A percentile compares a stretch with the other conserved stretches of the same genome.
phyloP scores from a whole-genome alignment of 2,329 filamentous ascomycete genomes.

The Plectosphaerella plurivora region DNA sequence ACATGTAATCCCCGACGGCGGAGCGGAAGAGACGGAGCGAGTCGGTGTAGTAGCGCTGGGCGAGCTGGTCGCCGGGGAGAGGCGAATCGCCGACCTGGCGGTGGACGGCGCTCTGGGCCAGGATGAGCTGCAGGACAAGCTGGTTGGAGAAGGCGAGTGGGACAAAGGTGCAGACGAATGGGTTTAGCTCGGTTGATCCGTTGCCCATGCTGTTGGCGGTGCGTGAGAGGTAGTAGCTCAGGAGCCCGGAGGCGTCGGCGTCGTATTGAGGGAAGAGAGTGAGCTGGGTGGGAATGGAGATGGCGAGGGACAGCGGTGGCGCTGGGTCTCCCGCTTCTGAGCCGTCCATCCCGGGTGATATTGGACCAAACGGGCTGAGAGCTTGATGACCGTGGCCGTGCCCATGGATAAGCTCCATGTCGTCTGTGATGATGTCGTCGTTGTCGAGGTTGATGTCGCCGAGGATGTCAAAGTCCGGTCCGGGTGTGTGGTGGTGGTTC shows the following conservation, averaged over 20 bases:
- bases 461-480: neutral
- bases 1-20: constrained; percentile 25
- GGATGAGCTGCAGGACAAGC: constrained; percentile 38
- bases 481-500: no score
- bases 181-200: constrained; percentile 39
- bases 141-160: constrained; percentile 40
- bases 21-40: constrained; percentile 29
- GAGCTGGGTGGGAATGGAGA: neutral
- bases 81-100: constrained; percentile 23
- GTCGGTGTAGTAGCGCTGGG: constrained; percentile 28
- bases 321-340: neutral
- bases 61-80: constrained; percentile 21
- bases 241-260: constrained; percentile 35
- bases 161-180: constrained; percentile 39
- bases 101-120: constrained; percentile 38
- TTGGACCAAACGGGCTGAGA: neutral
- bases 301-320: neutral
- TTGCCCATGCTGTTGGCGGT: constrained; percentile 44
- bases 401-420: neutral
- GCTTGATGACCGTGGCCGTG: neutral
- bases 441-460: neutral
- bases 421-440: neutral
- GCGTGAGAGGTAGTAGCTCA: constrained; percentile 38
- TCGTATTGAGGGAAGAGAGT: constrained; percentile 1
- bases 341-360: neutral